phyloP scores from a whole-genome alignment of 345 rosid species.

The Gossypium bickii region DNA sequence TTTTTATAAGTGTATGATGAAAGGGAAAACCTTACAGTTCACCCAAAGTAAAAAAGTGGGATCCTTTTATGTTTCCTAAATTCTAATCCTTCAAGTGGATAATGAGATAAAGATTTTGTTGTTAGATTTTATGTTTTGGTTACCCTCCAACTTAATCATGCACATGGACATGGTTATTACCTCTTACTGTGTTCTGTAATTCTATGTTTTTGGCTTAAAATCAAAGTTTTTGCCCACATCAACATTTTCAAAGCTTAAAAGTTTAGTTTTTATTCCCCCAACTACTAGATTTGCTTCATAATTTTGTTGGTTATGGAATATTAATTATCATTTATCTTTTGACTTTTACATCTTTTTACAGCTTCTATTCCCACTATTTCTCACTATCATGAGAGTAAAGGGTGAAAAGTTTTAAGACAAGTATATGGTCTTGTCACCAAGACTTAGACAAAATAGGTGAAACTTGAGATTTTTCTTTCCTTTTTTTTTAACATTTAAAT shows the following conservation, averaged over 20 bases:
- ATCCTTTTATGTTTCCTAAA: too few relatives aligned
- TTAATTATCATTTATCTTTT: slow-evolving; percentile 6
- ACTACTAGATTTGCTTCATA: slow-evolving; percentile 8
- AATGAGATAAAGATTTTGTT: neutral
- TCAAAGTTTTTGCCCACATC: neutral
- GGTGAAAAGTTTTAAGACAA: neutral
- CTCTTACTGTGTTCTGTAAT: neutral
- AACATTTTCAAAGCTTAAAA: neutral
- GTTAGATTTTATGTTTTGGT: neutral
- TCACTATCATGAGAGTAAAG: neutral
- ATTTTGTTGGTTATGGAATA: slow-evolving; percentile 12
- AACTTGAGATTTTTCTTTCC: too few relatives aligned
- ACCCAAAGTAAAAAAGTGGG: too few relatives aligned
- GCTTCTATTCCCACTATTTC: slow-evolving; percentile 6
- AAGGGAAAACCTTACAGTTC: too few relatives aligned
- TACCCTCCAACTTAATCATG: neutral
- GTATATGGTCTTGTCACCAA: neutral
- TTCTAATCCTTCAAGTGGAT: too few relatives aligned
- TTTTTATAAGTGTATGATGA: too few relatives aligned
- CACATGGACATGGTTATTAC: neutral
- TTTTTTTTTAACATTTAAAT: too few relatives aligned
- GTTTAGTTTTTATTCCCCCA: neutral
- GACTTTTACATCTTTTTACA: slow-evolving; percentile 6
- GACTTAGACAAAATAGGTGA: too few relatives aligned
- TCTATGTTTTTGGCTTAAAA: neutral